Conservation (phyloP, 306 rosid genomes). For the Aeschynomene evenia region DNA sequence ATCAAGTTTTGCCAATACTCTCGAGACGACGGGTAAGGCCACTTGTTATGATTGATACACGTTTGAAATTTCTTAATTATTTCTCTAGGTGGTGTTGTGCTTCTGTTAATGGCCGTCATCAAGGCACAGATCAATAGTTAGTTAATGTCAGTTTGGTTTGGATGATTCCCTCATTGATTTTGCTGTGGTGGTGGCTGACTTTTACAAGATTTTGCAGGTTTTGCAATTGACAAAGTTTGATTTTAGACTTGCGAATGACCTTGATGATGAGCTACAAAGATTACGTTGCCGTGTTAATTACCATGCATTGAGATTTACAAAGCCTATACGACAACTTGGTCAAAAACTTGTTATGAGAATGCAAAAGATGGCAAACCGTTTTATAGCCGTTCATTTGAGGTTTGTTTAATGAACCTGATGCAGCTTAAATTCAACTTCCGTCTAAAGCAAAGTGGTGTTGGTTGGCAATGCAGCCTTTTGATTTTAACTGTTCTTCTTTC, state of each 20-base stretch:
- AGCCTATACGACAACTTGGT: conserved; percentile 81
- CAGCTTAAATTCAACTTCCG: conserved; percentile 24
- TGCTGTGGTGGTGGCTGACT: conserved; percentile 17
- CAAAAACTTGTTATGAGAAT: conserved; percentile 71
- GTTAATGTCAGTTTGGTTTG: conserved; percentile 23
- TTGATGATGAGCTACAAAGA: conserved; percentile 84
- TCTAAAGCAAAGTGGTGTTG: conserved; percentile 23
- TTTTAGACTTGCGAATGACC: conserved; percentile 86
- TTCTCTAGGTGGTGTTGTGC: not conserved
- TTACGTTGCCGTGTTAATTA: conserved; percentile 95
- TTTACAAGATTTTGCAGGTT: conserved; percentile 58
- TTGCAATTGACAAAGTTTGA: conserved; percentile 95
- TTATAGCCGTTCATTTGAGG: conserved; percentile 95
- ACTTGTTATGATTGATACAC: conserved; percentile 6
- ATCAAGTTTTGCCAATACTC: conserved; percentile 94
- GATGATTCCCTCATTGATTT: conserved; percentile 11
- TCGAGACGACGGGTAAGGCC: conserved; percentile 75
- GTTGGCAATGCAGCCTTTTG: conserved; percentile 3
- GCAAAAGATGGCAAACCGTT: conserved; percentile 73
- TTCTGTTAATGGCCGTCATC: conserved; percentile 5
- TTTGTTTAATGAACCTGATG: conserved; percentile 40
- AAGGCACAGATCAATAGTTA: conserved; percentile 3
- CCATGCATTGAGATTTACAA: conserved; percentile 85
- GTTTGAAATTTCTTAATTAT: conserved; percentile 1
- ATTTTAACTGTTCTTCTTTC: not conserved